A percentile compares a stretch with the other conserved stretches of the same genome.
phyloP scores from a whole-genome alignment of 192 early-diverging fungal species.

The Coemansia sp. region DNA sequence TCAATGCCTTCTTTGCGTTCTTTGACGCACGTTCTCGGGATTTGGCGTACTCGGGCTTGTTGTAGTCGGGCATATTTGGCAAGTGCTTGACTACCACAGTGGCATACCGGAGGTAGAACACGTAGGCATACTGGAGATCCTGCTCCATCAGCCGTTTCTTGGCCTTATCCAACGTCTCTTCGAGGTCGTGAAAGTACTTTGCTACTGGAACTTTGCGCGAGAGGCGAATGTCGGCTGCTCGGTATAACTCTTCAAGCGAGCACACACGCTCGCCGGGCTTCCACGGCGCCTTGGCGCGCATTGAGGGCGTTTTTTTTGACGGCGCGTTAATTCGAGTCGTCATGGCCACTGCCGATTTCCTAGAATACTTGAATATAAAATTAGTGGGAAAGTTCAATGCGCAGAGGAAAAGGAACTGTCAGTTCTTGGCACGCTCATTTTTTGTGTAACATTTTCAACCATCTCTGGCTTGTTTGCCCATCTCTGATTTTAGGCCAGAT shows the following conservation, averaged over 20 bases:
- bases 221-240: constrained; percentile 35
- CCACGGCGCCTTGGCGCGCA: constrained; percentile 23
- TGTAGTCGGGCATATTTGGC: constrained; percentile 59
- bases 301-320: constrained; percentile 6
- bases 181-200: constrained; percentile 46
- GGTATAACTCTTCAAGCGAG: constrained; percentile 43
- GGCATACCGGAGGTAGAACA: constrained; percentile 68
- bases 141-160: constrained; percentile 61
- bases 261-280: constrained; percentile 47
- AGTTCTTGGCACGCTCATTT: constrained; percentile 2
- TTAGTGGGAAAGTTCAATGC: neutral
- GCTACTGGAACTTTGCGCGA: constrained; percentile 37
- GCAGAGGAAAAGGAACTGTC: neutral
- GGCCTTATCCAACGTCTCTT: constrained; percentile 50
- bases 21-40: constrained; percentile 31
- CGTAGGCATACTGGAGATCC: constrained; percentile 68
- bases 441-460: neutral
- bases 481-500: neutral
- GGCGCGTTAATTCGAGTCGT: neutral
- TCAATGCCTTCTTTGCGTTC: constrained; percentile 58
- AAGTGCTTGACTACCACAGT: constrained; percentile 64
- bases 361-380: constrained; percentile 6
- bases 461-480: neutral
- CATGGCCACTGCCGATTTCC: constrained; percentile 12
- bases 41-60: constrained; percentile 52